A percentile compares a stretch with the other conserved stretches of the same genome.
phyloP scores from a whole-genome alignment of 306 rosid species.

The Trichosanthes truncata region DNA sequence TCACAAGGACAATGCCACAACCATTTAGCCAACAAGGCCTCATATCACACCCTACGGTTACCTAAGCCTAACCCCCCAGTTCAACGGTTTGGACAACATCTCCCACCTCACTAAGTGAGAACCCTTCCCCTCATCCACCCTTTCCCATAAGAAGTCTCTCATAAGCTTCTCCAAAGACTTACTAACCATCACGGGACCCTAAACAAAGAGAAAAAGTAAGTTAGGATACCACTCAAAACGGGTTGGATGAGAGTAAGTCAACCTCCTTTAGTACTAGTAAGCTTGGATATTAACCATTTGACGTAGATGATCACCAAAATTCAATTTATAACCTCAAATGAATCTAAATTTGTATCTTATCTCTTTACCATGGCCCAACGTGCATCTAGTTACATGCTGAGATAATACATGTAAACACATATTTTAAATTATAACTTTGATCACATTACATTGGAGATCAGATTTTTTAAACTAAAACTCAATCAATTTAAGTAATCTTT shows the following conservation, averaged over 20 bases:
- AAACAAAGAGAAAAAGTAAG: background rate
- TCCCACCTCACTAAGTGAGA: background rate
- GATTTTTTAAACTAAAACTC: background rate
- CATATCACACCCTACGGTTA: background rate
- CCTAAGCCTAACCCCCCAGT: background rate
- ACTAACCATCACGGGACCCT: background rate
- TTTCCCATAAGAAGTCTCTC: background rate
- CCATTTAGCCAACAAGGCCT: too few relatives aligned
- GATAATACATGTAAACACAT: background rate
- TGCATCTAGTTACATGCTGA: background rate
- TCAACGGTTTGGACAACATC: background rate
- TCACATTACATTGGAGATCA: background rate
- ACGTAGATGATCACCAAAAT: background rate
- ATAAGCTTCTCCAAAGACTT: background rate
- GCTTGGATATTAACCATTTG: background rate
- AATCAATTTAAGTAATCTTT: background rate
- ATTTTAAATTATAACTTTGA: background rate
- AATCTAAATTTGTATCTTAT: background rate
- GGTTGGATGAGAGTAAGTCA: background rate
- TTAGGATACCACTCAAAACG: background rate
- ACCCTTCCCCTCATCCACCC: background rate
- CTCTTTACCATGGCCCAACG: background rate
- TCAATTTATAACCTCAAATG: background rate
- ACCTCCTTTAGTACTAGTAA: background rate
- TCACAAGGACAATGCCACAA: too few relatives aligned